Evolutionary conservation across 1,139 yeast genomes (phyloP).

Genomic region (Taphrina pruni): DNA sequence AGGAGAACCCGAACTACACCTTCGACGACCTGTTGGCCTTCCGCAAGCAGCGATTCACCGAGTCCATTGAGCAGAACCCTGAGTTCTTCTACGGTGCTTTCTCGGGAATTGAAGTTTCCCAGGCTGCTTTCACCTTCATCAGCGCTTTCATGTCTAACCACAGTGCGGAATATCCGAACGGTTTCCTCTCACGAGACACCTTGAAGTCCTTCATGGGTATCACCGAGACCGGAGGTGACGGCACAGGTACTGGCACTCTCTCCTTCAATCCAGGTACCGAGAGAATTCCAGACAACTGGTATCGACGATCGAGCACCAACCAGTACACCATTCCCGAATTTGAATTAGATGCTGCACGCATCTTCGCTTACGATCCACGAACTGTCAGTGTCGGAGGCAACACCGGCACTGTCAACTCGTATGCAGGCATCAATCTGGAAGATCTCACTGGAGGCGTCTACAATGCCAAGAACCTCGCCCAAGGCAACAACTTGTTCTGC

Average conservation of each 20-base stretch:
- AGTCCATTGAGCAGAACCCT: slow-evolving; percentile 29
- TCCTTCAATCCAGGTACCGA: slow-evolving; percentile 32
- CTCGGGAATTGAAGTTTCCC: slow-evolving; percentile 30
- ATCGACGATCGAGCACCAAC: slow-evolving; percentile 24
- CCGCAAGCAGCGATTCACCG: slow-evolving; percentile 30
- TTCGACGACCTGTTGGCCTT: slow-evolving; percentile 27
- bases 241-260: slow-evolving; percentile 18
- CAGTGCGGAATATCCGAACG: slow-evolving; percentile 41
- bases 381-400: slow-evolving; percentile 28
- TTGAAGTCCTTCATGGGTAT: slow-evolving; percentile 34
- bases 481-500: slow-evolving; percentile 31
- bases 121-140: slow-evolving; percentile 39
- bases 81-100: slow-evolving; percentile 37
- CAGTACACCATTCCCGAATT: slow-evolving; percentile 24
- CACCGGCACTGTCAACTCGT: slow-evolving; percentile 22
- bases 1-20: slow-evolving; percentile 14
- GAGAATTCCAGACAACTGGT: slow-evolving; percentile 38
- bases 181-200: slow-evolving; percentile 31
- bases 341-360: slow-evolving; percentile 19
- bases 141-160: slow-evolving; percentile 42
- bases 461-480: slow-evolving; percentile 11
- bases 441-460: slow-evolving; percentile 22
- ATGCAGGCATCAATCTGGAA: slow-evolving; percentile 25
- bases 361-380: slow-evolving; percentile 17
- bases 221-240: slow-evolving; percentile 21